These are phyloP conservation scores for Candida stauntonica DNA, from an alignment of 805 yeast genomes.

Conservation along the genomic window DNA sequence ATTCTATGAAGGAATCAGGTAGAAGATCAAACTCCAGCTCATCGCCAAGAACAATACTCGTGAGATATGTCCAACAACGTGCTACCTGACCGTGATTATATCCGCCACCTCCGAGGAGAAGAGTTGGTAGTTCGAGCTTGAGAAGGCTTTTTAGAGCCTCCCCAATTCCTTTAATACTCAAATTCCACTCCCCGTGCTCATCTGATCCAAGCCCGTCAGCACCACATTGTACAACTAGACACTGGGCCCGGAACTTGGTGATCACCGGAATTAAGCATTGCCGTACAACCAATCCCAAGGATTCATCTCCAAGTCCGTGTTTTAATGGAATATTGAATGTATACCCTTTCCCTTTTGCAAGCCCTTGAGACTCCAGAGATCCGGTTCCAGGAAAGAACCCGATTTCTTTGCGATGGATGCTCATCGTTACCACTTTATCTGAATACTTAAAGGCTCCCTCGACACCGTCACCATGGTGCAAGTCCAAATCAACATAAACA, in stretches of 20 bases:
- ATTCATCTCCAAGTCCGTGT: slow-evolving; percentile 50
- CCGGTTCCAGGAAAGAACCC: slow-evolving; percentile 81
- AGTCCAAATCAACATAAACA: slow-evolving; percentile 64
- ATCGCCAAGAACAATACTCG: slow-evolving; percentile 22
- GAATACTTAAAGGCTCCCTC: slow-evolving; percentile 57
- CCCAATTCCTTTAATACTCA: slow-evolving; percentile 49
- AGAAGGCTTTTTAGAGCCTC: slow-evolving; percentile 30
- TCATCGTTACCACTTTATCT: slow-evolving; percentile 52
- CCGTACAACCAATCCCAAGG: slow-evolving; percentile 34
- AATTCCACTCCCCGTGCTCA: slow-evolving; percentile 62
- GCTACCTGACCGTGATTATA: slow-evolving; percentile 60
- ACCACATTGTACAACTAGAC: slow-evolving; percentile 64
- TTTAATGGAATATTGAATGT: slow-evolving; percentile 51
- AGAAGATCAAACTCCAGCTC: slow-evolving; percentile 38
- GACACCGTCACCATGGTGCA: slow-evolving; percentile 83
- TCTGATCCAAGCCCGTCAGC: slow-evolving; percentile 72
- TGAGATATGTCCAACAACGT: slow-evolving; percentile 47
- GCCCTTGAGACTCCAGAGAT: slow-evolving; percentile 31
- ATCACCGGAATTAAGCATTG: slow-evolving; percentile 42
- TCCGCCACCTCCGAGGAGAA: slow-evolving; percentile 76
- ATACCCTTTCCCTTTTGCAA: slow-evolving; percentile 34
- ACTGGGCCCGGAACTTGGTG: slow-evolving; percentile 40
- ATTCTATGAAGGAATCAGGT: slow-evolving; percentile 48
- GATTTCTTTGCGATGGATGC: slow-evolving; percentile 57
- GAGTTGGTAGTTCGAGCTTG: slow-evolving; percentile 30